Base-by-base conservation (phyloP, 164 flowering plant genomes). In the Chloranthus sessilifolius region DNA sequence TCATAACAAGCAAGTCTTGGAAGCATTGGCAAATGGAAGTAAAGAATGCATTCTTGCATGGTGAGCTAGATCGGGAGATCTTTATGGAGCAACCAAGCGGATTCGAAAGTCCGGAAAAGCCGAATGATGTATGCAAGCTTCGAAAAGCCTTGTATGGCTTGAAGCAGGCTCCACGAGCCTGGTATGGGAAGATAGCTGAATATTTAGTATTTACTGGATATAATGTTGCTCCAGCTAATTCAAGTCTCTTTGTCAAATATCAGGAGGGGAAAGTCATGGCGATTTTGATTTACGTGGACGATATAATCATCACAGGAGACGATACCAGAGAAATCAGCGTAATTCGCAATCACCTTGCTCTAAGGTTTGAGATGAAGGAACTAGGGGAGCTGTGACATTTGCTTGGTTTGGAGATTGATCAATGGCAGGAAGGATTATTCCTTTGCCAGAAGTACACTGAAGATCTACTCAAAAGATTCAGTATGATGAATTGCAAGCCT, bases 71-170 rank as follows among this genome's bases (percentile, higher is more conserved):
- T 24, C 12, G 15, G 0, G 30, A 44, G 2, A 21, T 41, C 3
- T 21, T 16, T 34, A 19, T 45, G 21, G 35, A 55, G 33, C 51
- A 55, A 24, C 51, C 34, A 7, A 16, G 14, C 8, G 4, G 36
- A 15, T 36, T 42, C 24, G 4, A 20, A 41, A 7, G 24, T 4
- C 9, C 33, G 3, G 24, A 16, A 4, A 14, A 37, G 1, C 24
- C 47, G n/a, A 42, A 35, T 2, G 11, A 45, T 7, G 43, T 55
- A 3, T 45, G 39, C 2, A 56, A 36, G 31, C n/a, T 46, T 12
- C 9, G 17, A 11, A 55, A 47, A 24, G 46, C 45, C 5, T 14
- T 56, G 7, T 47, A 47, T 38, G 46, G 38, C 1, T 10, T 56
- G 9, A 55, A 55, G 17, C 43, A 55, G 15, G 50, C 50, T 3